Base-by-base conservation (phyloP, 2,329 filamentous ascomycete genomes). In the Dactylella cylindrospora region DNA sequence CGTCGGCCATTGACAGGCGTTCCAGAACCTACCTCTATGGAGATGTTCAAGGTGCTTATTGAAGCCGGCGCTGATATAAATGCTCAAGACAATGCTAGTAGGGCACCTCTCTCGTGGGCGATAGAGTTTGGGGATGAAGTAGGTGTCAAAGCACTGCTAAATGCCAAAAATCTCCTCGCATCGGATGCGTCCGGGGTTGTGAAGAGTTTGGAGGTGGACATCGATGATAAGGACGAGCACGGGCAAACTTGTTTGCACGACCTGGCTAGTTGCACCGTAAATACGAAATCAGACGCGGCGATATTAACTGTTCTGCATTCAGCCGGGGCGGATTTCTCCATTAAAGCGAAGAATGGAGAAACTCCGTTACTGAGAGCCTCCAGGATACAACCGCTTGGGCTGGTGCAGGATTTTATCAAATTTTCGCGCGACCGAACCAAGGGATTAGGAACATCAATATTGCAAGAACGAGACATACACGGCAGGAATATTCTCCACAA, bases 61-160 rank as follows among this genome's bases (percentile, higher is more conserved):
- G 19, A 15, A 23, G 4, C 17, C 19, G 20, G n/a, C 9, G 20
- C 41, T n/a, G 9, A 13, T 22, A 9, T 35, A 12, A 46, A 46
- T 25, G 28, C 41, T 5, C 29, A 46, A 19, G 41, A 46, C 13
- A 46, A 46, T 31, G 4, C 25, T n/a, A 46, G 41, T 22, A 23
- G 41, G n/a, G 41, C 28, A 4, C 41, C 41, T 3, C 10, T 46
- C 8, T 46, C 41, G 6, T 46, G 26, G 5, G 41, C 41, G 2
- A 15, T 33, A 8, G 41, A 46, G 10, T 2, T 7, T 25, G 2
- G 29, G 1, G 19, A 46, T 12, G 3, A 29, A 1, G 10, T 33
- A 25, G 41, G 41, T 2, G 41, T 46, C 2, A 2, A 35, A 4
- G 5, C 26, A 10, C 29, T 35, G n/a, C 9, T 3, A 7, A 29